Evolutionary conservation across 2,329 filamentous ascomycete species (phyloP).

Genomic region (Verticillium dahliae): DNA sequence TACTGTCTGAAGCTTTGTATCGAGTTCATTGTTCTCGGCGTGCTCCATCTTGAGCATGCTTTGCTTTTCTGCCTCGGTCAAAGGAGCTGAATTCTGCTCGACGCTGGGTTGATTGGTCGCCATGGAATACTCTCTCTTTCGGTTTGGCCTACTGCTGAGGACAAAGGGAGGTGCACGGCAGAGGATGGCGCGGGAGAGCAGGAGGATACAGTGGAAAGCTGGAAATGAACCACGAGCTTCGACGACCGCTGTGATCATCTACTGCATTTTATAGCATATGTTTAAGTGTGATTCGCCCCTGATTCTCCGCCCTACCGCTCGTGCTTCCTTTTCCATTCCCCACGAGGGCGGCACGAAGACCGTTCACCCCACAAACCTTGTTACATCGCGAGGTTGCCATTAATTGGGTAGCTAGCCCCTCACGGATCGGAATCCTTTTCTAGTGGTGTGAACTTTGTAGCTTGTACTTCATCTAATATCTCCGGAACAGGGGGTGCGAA

Average conservation of each 20-base stretch:
- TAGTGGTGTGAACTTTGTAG: too few relatives aligned
- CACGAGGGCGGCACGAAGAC: background rate
- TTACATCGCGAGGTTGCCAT: background rate
- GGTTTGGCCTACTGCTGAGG: too few relatives aligned
- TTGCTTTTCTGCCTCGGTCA: background rate
- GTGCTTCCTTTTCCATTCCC: background rate
- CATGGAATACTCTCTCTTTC: background rate
- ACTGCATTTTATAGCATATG: background rate
- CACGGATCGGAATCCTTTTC: too few relatives aligned
- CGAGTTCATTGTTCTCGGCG: background rate
- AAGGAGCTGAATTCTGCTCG: background rate
- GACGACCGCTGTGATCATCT: too few relatives aligned
- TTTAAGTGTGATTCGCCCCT: background rate
- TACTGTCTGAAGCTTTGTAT: background rate
- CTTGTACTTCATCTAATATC: too few relatives aligned
- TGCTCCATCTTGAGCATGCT: background rate
- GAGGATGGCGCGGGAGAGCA: too few relatives aligned
- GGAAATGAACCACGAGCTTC: slow-evolving; percentile 14
- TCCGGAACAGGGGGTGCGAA: too few relatives aligned
- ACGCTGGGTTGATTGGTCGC: background rate
- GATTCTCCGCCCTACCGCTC: background rate
- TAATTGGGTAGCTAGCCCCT: background rate
- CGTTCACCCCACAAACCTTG: background rate
- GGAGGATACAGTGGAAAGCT: too few relatives aligned
- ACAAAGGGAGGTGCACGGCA: too few relatives aligned